These are phyloP conservation scores for Pseudofabraea citricarpa DNA, from an alignment of 2,329 filamentous ascomycete genomes.

Conservation along the genomic window DNA sequence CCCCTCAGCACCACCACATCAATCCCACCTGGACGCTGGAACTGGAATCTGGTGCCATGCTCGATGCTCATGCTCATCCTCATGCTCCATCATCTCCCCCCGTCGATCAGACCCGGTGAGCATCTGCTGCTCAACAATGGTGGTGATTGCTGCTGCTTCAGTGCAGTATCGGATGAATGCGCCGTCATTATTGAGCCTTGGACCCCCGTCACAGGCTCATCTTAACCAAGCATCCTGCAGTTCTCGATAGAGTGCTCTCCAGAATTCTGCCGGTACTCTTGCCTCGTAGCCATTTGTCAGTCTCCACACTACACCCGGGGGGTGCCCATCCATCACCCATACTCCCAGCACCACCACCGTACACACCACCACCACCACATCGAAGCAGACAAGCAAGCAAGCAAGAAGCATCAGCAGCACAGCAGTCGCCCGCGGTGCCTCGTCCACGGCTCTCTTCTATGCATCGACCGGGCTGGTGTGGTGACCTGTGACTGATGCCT, in stretches of 20 bases:
- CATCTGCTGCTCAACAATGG: constrained; percentile 5
- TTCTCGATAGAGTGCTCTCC: constrained; percentile 22
- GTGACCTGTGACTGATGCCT: neutral
- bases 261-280: constrained; percentile 13
- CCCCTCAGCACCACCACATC: too few relatives aligned
- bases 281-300: constrained; percentile 23
- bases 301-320: constrained; percentile 18
- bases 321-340: constrained; percentile 13
- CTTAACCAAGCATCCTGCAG: constrained; percentile 23
- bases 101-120: neutral
- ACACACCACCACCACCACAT: neutral
- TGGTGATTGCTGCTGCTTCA: constrained; percentile 21
- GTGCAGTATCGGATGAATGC: constrained; percentile 28
- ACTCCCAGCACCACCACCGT: constrained; percentile 9
- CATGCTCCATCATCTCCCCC: constrained; percentile 5
- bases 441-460: neutral
- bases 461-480: neutral
- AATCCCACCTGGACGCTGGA: too few relatives aligned
- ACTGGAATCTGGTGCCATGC: too few relatives aligned
- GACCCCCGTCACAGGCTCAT: constrained; percentile 24
- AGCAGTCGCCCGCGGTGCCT: too few relatives aligned
- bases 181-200: constrained; percentile 19
- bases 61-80: constrained; percentile 11
- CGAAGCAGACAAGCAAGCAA: too few relatives aligned
- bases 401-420: too few relatives aligned